Evolutionary conservation across 345 rosid genomes (phyloP), one percentile per base, ranked within the genome.

Genomic region (Anastatica hierochuntica): DNA sequence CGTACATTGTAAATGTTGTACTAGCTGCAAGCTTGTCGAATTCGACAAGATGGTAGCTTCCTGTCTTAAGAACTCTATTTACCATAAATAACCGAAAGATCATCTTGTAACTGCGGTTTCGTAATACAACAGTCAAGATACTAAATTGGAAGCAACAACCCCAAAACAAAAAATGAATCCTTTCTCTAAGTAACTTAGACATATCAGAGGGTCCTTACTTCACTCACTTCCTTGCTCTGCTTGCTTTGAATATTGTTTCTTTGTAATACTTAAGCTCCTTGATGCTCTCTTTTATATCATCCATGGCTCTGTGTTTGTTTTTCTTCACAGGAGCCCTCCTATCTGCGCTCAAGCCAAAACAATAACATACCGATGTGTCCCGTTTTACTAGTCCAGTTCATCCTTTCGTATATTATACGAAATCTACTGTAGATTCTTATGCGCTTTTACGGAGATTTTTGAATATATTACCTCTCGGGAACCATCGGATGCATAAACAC

Each of bases 221-320:
- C 34, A 9, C 17, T 85, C 69, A 81, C 58, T 56, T 76, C 71
- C 67, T 80, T 19, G 70, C 31, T 55, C 38, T 72, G 57, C 13
- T 17, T 20, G 60, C 10, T 61, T 82, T 87, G 43, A 90, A 87
- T 43, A 90, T 82, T 19, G 62, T 69, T 37, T 80, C 82, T 72
- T 79, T 90, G 59, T 80, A 90, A 76, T 76, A 80, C 50, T 73
- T 82, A 58, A 87, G 92, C 68, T 84, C 87, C 70, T 1, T 40
- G 48, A 90, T 75, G 76, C 98, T 87, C 56, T 87, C 96, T 72
- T 79, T 72, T 56, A 90, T 87, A 68, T 90, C 95, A 71, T 84
- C 96, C 82, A 87, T 33, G 35, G 92, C 96, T 66, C 96, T 77
- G 54, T 84, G 96, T 41, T 74, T 80, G 14, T 79, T 79, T 60